Percentiles rank a stretch among this genome's conserved stretches.
Conservation (phyloP, 495 filamentous ascomycete species). For the Penicillium simplicissimum region DNA sequence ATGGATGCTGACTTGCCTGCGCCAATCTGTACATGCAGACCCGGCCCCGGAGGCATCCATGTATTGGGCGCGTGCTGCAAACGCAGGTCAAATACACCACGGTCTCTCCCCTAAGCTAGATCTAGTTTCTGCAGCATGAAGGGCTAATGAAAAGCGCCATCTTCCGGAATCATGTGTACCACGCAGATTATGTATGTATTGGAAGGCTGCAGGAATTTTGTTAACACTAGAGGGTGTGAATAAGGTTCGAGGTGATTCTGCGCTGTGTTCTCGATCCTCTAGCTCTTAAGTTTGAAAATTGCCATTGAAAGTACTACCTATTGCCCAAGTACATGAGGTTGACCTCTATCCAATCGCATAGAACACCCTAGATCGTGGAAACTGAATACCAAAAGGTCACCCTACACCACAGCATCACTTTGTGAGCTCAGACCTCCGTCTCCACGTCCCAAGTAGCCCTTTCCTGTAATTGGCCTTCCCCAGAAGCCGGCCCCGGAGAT, state of each 20-base stretch:
- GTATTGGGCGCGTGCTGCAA: neutral
- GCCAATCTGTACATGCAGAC: neutral
- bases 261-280: no score
- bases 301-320: no score
- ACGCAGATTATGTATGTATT: neutral
- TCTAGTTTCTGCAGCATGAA: neutral
- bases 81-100: neutral
- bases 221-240: neutral
- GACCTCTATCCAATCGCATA: no score
- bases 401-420: neutral
- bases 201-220: neutral
- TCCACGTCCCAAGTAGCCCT: neutral
- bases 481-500: slow-evolving; percentile 1
- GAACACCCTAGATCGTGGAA: neutral
- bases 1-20: slow-evolving; percentile 2
- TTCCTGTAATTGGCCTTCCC: neutral
- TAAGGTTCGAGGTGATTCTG: no score
- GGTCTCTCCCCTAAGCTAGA: neutral
- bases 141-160: neutral
- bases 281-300: no score
- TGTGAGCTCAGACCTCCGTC: neutral
- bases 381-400: neutral
- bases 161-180: neutral
- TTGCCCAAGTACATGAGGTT: no score
- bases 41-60: neutral